phyloP scores from a whole-genome alignment of 2,329 filamentous ascomycete species.

The Dactylellina cionopaga region DNA sequence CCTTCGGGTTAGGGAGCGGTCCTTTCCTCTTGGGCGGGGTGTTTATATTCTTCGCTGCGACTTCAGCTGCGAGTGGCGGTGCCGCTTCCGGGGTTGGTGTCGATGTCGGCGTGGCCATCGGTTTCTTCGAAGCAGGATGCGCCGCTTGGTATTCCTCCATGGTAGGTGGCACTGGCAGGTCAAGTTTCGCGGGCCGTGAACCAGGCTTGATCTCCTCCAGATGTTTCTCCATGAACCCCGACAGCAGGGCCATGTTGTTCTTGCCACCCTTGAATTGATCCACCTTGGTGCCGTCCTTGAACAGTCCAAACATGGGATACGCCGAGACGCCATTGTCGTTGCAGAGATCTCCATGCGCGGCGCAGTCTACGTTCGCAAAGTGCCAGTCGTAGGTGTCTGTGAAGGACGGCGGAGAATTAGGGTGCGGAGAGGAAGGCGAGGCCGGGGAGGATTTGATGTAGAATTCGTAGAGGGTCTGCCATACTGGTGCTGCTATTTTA shows the following conservation, averaged over 20 bases:
- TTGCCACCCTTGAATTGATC: conserved; percentile 74
- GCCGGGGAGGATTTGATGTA: conserved; percentile 86
- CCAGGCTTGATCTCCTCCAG: conserved; percentile 83
- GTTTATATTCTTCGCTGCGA: conserved; percentile 59
- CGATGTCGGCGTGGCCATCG: conserved; percentile 55
- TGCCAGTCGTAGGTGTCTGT: conserved; percentile 86
- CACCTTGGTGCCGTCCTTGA: conserved; percentile 77
- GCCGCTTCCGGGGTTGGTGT: conserved; percentile 60
- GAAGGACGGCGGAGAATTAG: conserved; percentile 71
- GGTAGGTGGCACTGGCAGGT: conserved; percentile 77
- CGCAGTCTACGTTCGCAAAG: conserved; percentile 86
- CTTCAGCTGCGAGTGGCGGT: conserved; percentile 56
- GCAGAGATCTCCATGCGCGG: conserved; percentile 83
- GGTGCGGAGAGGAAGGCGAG: conserved; percentile 65
- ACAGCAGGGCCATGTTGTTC: conserved; percentile 71
- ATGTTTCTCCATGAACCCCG: conserved; percentile 76
- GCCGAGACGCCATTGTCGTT: conserved; percentile 71
- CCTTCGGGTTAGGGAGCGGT: conserved; percentile 74
- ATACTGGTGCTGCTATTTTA: conserved; percentile 80
- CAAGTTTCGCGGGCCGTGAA: conserved; percentile 74
- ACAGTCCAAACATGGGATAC: conserved; percentile 82
- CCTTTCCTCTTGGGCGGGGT: conserved; percentile 35
- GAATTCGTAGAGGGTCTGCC: conserved; percentile 93
- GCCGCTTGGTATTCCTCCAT: conserved; percentile 54
- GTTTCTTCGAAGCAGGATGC: conserved; percentile 60